Evolutionary conservation across 495 filamentous ascomycete genomes (phyloP).

Genomic region (Penicillium macrosclerotiorum): DNA sequence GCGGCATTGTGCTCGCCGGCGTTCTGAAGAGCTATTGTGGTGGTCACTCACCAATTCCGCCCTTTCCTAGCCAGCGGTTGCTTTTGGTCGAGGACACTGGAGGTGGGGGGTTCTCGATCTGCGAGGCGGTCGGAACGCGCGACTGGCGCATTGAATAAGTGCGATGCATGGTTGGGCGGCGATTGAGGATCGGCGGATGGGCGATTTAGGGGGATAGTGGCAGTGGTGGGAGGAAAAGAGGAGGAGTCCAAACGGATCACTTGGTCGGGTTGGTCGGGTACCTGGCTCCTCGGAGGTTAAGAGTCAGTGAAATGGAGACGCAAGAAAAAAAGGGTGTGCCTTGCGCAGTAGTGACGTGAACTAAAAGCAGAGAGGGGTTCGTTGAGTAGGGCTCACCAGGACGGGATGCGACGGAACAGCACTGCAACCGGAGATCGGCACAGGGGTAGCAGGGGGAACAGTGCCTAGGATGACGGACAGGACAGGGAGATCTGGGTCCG

Average conservation of each 20-base stretch:
- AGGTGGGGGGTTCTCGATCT: conserved; percentile 89
- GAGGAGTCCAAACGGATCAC: not conserved
- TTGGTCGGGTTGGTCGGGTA: too few relatives aligned
- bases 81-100: conserved; percentile 89
- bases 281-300: too few relatives aligned
- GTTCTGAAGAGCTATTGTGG: not conserved
- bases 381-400: conserved; percentile 6
- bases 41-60: conserved; percentile 70
- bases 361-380: conserved; percentile 20
- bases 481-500: not conserved
- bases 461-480: not conserved
- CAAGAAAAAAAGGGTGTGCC: conserved; percentile 20
- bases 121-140: conserved; percentile 87
- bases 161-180: conserved; percentile 96
- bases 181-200: too few relatives aligned
- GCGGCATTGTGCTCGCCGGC: too few relatives aligned
- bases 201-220: too few relatives aligned
- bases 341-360: conserved; percentile 46
- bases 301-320: too few relatives aligned
- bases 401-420: conserved; percentile 35
- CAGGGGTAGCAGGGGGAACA: conserved; percentile 11
- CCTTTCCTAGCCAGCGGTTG: conserved; percentile 79
- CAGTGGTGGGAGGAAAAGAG: not conserved
- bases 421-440: conserved; percentile 32
- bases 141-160: conserved; percentile 98